Evolutionary conservation across 805 yeast genomes (phyloP).

Genomic region (Zygoascus ofunaensis): DNA sequence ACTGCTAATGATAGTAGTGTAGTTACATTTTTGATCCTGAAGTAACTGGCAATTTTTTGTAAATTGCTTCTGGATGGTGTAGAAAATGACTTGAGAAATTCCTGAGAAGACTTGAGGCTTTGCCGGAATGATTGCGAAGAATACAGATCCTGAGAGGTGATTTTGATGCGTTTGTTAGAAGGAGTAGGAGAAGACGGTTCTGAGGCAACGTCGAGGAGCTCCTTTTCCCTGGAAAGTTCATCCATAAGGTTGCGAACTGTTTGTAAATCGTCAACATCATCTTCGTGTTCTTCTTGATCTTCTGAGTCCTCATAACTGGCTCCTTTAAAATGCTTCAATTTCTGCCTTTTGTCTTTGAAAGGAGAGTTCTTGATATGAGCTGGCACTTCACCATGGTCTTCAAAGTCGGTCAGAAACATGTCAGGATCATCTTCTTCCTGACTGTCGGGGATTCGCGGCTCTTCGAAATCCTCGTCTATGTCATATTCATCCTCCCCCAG

Average conservation of each 20-base stretch:
- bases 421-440: neutral
- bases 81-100: neutral
- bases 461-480: neutral
- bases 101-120: neutral
- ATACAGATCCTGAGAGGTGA: neutral
- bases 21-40: neutral
- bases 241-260: neutral
- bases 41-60: neutral
- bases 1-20: neutral
- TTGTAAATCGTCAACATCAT: neutral
- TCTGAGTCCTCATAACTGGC: too few relatives aligned
- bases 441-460: neutral
- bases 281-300: neutral
- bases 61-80: neutral
- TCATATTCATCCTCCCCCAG: neutral
- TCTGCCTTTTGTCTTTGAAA: neutral
- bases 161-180: neutral
- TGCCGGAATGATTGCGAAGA: neutral
- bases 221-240: neutral
- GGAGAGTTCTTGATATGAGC: neutral
- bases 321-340: neutral
- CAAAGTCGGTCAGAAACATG: too few relatives aligned
- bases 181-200: neutral
- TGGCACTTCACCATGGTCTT: conserved; percentile 3
- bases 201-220: neutral